Conservation (phyloP, 2,329 filamentous ascomycete species). For the Huntiella bhutanensis region DNA sequence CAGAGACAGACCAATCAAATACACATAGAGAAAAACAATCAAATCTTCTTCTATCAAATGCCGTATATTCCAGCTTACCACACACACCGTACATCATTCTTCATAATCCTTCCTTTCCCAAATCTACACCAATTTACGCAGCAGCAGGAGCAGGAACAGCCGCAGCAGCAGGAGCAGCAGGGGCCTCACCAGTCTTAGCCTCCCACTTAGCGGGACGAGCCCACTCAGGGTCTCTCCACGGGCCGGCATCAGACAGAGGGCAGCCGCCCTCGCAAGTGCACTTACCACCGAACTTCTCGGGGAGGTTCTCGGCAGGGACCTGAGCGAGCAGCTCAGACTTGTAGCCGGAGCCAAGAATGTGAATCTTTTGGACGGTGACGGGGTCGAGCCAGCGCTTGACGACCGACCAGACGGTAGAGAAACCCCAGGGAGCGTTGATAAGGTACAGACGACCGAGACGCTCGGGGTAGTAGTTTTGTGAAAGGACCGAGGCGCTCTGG, state of each 20-base stretch:
- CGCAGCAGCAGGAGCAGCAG: constrained; percentile 15
- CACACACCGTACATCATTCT: not conserved
- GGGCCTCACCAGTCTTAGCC: constrained; percentile 14
- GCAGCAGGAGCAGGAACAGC: constrained; percentile 15
- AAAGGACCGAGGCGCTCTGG: constrained; percentile 66
- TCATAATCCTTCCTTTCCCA: not conserved
- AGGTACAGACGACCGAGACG: constrained; percentile 88
- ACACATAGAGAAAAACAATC: not conserved
- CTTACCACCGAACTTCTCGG: constrained; percentile 63
- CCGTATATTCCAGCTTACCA: not conserved
- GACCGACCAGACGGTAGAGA: constrained; percentile 65
- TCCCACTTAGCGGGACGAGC: constrained; percentile 46
- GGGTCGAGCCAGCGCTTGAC: constrained; percentile 93
- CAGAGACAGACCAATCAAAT: too few relatives aligned
- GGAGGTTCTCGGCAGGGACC: constrained; percentile 77
- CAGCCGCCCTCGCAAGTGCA: constrained; percentile 76
- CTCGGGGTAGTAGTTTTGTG: constrained; percentile 98
- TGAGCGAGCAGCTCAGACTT: constrained; percentile 69
- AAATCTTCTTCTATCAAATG: not conserved
- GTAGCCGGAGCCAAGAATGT: constrained; percentile 68
- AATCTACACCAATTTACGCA: not conserved
- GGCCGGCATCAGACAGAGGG: constrained; percentile 69
- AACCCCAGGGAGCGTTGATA: constrained; percentile 96
- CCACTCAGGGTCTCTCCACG: constrained; percentile 63
- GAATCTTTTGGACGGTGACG: constrained; percentile 90